Evolutionary conservation across 129 eudicot species (phyloP).

Genomic region (Flaveria brownii): DNA sequence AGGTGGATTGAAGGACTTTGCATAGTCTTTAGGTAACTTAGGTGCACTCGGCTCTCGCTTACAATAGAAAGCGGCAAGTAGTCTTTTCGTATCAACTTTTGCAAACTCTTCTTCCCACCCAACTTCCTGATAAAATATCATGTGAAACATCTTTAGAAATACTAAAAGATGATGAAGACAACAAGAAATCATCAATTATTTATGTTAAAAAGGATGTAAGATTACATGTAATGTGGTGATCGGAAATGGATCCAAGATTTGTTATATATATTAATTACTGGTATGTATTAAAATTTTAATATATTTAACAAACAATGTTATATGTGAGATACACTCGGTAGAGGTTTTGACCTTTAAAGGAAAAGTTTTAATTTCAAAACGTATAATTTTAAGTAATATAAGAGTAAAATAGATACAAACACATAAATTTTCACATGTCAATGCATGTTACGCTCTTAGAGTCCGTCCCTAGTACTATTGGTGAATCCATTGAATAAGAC

Average conservation of each 20-base stretch:
- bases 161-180: not conserved
- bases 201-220: not conserved
- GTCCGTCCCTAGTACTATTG: not conserved
- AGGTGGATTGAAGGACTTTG: slow-evolving; percentile 27
- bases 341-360: too few species aligned
- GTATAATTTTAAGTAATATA: too few species aligned
- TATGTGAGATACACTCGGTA: not conserved
- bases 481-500: not conserved
- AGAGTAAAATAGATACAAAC: not conserved
- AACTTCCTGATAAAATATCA: slow-evolving; percentile 43
- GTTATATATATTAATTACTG: too few species aligned
- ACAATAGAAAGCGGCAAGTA: slow-evolving; percentile 45
- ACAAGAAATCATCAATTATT: not conserved
- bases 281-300: too few species aligned
- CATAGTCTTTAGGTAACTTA: slow-evolving; percentile 47
- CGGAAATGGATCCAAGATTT: too few species aligned
- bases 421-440: not conserved
- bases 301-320: too few species aligned
- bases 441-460: not conserved
- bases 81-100: slow-evolving; percentile 47
- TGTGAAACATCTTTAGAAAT: not conserved
- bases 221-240: too few species aligned
- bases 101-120: slow-evolving; percentile 76
- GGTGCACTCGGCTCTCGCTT: slow-evolving; percentile 50
- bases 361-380: too few species aligned